A percentile compares a stretch with the other conserved stretches of the same genome.
Conservation (phyloP, 176 grass and related monocot genomes). For the Hyparrhenia diplandra region DNA sequence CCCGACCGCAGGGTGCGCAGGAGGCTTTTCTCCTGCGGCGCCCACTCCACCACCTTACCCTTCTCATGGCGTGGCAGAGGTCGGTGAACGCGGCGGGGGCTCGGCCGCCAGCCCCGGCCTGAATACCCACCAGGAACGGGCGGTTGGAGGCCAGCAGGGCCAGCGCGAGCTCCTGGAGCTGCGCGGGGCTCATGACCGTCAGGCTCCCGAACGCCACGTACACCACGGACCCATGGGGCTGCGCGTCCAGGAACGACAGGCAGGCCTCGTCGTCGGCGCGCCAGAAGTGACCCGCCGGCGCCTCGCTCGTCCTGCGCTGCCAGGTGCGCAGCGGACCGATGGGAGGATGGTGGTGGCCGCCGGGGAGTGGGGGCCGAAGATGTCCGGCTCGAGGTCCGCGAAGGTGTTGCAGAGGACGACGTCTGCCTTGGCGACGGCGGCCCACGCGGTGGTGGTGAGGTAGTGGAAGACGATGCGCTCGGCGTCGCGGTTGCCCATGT, state of each 20-base stretch:
- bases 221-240: slow-evolving; percentile 26
- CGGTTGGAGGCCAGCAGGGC: slow-evolving; percentile 18
- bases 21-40: slow-evolving; percentile 23
- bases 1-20: slow-evolving; percentile 31
- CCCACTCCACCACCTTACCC: slow-evolving; percentile 39
- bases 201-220: slow-evolving; percentile 60
- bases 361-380: not conserved
- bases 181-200: slow-evolving; percentile 26
- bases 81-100: not conserved
- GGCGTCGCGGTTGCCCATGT: slow-evolving; percentile 18
- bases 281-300: slow-evolving; percentile 34
- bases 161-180: slow-evolving; percentile 41
- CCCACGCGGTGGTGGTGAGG: not conserved
- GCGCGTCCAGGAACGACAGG: slow-evolving; percentile 48
- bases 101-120: not conserved
- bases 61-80: not conserved
- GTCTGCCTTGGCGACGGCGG: slow-evolving; percentile 5
- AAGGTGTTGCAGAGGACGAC: slow-evolving; percentile 50
- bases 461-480: slow-evolving; percentile 27
- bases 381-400: slow-evolving; percentile 25
- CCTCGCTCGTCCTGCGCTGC: not conserved
- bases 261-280: slow-evolving; percentile 12
- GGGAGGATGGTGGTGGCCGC: not conserved
- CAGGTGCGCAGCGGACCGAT: slow-evolving; percentile 39
- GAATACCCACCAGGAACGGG: slow-evolving; percentile 49